phyloP scores from a whole-genome alignment of 2,329 filamentous ascomycete genomes.

The Acrodontium crateriforme region DNA sequence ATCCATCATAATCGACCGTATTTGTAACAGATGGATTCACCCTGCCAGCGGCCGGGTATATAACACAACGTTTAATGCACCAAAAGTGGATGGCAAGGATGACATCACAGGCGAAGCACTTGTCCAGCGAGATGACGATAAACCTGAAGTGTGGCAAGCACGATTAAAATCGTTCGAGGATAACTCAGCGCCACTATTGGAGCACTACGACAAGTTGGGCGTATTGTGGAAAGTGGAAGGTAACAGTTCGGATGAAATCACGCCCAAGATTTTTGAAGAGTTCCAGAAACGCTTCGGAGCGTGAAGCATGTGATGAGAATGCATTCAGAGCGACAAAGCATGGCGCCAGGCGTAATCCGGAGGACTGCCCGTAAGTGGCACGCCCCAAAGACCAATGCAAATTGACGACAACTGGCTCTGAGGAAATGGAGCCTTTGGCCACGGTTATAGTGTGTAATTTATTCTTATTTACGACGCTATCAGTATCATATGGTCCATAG shows the following conservation, averaged over 20 bases:
- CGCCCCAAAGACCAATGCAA: too few species aligned
- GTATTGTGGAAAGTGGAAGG: constrained; percentile 79
- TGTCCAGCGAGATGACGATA: constrained; percentile 72
- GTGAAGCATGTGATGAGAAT: too few species aligned
- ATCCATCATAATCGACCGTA: constrained; percentile 75
- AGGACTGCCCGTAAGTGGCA: too few species aligned
- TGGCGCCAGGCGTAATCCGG: too few species aligned
- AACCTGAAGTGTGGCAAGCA: constrained; percentile 69
- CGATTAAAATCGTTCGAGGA: constrained; percentile 76
- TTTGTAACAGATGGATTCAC: constrained; percentile 87
- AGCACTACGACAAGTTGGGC: constrained; percentile 75
- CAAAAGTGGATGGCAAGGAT: constrained; percentile 65
- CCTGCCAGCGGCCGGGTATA: constrained; percentile 83
- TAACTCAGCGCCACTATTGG: constrained; percentile 68
- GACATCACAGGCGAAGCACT: constrained; percentile 83
- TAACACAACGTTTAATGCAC: constrained; percentile 85
- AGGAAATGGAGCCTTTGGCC: too few species aligned
- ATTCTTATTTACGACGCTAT: too few species aligned
- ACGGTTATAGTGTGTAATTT: too few species aligned
- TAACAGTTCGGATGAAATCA: constrained; percentile 88
- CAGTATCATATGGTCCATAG: too few species aligned
- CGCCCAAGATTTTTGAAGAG: constrained; percentile 70
- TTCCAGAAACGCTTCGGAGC: constrained; percentile 60
- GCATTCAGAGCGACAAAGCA: too few species aligned
- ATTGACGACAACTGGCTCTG: too few species aligned